Conservation (phyloP, 228 moss, liverwort and hornwort species). For the Sphagnum fallax region DNA sequence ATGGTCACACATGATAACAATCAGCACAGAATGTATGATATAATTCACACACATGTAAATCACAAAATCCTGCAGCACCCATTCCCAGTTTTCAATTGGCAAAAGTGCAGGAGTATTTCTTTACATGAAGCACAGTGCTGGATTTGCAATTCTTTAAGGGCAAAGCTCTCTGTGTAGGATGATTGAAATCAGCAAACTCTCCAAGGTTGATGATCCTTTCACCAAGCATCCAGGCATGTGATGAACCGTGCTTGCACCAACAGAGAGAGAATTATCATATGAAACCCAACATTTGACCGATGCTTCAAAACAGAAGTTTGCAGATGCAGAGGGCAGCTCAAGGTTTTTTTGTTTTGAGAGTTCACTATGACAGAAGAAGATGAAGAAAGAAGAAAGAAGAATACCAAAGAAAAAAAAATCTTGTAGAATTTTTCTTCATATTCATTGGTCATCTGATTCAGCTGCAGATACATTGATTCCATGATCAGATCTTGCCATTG, state of each 20-base stretch:
- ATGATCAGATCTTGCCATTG: slow-evolving; percentile 44
- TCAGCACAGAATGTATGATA: too few relatives aligned
- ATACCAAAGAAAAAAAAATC: slow-evolving; percentile 83
- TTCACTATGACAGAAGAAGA: too few relatives aligned
- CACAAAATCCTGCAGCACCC: background rate
- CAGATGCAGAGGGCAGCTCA: too few relatives aligned
- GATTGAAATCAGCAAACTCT: slow-evolving; percentile 67
- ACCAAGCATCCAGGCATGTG: slow-evolving; percentile 83
- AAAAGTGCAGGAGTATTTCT: background rate
- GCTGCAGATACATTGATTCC: slow-evolving; percentile 66
- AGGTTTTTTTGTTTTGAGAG: too few relatives aligned
- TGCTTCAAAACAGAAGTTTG: background rate
- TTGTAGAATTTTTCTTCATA: slow-evolving; percentile 89
- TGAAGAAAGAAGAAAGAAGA: background rate
- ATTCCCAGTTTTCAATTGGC: background rate
- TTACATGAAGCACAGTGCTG: slow-evolving; percentile 80
- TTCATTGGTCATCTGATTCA: slow-evolving; percentile 62
- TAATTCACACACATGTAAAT: too few relatives aligned
- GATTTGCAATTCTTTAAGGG: slow-evolving; percentile 70
- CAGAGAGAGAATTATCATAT: background rate
- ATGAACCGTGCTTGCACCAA: slow-evolving; percentile 56
- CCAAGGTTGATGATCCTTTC: slow-evolving; percentile 74
- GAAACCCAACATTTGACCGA: background rate
- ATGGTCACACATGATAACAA: too few relatives aligned
- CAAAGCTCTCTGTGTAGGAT: slow-evolving; percentile 56